A percentile compares a stretch with the other conserved stretches of the same genome.
Conservation (phyloP, 306 rosid species). For the Cercis canadensis region DNA sequence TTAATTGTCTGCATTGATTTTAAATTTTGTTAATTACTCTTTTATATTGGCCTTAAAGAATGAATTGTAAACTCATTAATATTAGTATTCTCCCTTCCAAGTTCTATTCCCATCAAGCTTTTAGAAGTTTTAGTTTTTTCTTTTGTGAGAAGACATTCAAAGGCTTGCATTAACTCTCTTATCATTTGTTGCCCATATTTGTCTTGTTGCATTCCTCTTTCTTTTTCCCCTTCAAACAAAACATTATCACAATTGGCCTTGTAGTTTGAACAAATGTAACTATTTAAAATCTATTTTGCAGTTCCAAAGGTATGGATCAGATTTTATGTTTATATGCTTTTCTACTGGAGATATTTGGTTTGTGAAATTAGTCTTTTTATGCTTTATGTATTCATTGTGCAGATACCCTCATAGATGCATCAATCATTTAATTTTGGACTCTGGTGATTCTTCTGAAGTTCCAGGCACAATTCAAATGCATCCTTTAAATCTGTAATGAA, state of each 20-base stretch:
- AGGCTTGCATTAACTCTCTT: slow-evolving; percentile 8
- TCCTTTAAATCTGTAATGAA: slow-evolving; percentile 62
- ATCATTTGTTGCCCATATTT: slow-evolving; percentile 13
- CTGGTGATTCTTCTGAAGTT: slow-evolving; percentile 86
- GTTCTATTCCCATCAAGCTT: too few species aligned
- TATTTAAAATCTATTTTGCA: slow-evolving; percentile 41
- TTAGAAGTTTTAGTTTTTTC: too few species aligned
- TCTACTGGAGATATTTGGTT: slow-evolving; percentile 30
- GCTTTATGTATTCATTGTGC: slow-evolving; percentile 69
- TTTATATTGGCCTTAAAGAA: too few species aligned
- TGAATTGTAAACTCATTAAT: too few species aligned
- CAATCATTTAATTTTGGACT: slow-evolving; percentile 81
- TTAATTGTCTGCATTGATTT: too few species aligned
- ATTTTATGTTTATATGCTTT: slow-evolving; percentile 24
- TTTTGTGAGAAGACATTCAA: too few species aligned
- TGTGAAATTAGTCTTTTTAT: slow-evolving; percentile 55
- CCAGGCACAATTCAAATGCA: slow-evolving; percentile 76
- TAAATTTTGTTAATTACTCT: too few species aligned
- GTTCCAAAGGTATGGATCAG: slow-evolving; percentile 39
- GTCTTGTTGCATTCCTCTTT: background rate
- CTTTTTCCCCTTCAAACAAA: background rate
- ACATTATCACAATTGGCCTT: background rate
- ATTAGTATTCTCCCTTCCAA: too few species aligned
- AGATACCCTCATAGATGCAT: slow-evolving; percentile 79
- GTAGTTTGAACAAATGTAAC: slow-evolving; percentile 23